Percentiles rank a stretch among this genome's conserved stretches.
Evolutionary conservation across 345 rosid species (phyloP).

Genomic region (Xanthoceras sorbifolium): DNA sequence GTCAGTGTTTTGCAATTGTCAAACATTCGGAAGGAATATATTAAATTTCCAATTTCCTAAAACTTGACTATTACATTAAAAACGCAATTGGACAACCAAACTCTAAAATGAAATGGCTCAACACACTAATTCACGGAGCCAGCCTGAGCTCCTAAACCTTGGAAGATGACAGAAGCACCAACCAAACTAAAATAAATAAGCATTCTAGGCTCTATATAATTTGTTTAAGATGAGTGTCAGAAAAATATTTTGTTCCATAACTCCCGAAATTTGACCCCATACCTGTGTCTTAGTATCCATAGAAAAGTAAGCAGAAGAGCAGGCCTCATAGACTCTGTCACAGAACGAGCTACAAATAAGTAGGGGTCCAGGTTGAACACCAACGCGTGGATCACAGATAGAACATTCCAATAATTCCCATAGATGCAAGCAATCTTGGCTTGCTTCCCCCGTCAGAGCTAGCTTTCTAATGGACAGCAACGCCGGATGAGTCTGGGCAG

Average conservation of each 20-base stretch:
- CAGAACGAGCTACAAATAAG: constrained; percentile 77
- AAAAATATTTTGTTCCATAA: not conserved
- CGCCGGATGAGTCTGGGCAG: constrained; percentile 85
- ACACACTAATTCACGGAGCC: constrained; percentile 4
- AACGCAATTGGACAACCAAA: not conserved
- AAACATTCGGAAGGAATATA: constrained; percentile 15
- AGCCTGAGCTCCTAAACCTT: constrained; percentile 10
- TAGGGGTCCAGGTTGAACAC: constrained; percentile 87
- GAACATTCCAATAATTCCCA: constrained; percentile 96
- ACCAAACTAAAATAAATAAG: not conserved
- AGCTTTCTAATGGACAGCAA: constrained; percentile 72
- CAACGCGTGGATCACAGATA: constrained; percentile 84
- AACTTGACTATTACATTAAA: not conserved
- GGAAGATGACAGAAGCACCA: constrained; percentile 13
- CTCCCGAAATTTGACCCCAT: constrained; percentile 1
- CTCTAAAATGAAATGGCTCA: not conserved
- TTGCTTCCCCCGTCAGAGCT: constrained; percentile 83
- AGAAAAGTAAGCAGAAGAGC: constrained; percentile 83
- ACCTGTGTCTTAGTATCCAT: constrained; percentile 73
- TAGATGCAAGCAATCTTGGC: constrained; percentile 66
- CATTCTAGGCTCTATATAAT: not conserved
- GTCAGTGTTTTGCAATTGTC: constrained; percentile 21
- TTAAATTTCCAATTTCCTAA: not conserved
- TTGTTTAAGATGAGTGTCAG: not conserved
- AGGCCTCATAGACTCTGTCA: constrained; percentile 72